Percentiles rank a stretch among this genome's conserved stretches.
These are phyloP conservation scores for Cryptococcus maquisensis DNA, from an alignment of 1,284 basidiomycete species.

Conservation along the genomic window DNA sequence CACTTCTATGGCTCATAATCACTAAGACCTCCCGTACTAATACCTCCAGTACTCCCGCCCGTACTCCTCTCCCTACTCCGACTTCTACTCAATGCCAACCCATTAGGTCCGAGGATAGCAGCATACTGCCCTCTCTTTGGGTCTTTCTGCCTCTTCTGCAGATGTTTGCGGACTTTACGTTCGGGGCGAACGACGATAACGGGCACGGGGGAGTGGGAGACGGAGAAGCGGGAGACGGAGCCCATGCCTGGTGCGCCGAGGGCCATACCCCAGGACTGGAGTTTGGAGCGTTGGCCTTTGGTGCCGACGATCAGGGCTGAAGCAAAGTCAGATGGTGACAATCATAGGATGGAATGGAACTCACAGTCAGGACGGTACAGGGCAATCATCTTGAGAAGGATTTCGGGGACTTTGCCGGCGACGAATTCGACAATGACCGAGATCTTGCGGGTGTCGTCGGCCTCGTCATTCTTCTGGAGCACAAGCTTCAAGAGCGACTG, in stretches of 20 bases:
- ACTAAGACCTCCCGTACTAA: conserved; percentile 3
- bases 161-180: conserved; percentile 74
- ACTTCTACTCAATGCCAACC: conserved; percentile 33
- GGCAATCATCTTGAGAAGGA: conserved; percentile 86
- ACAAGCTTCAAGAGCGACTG: conserved; percentile 74
- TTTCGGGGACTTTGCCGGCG: conserved; percentile 81
- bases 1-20: not conserved
- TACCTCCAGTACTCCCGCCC: conserved; percentile 9
- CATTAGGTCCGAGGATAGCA: conserved; percentile 42
- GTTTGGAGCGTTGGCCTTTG: conserved; percentile 63
- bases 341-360: conserved; percentile 7
- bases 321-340: conserved; percentile 5
- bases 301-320: conserved; percentile 81
- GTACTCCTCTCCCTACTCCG: conserved; percentile 35
- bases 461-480: conserved; percentile 74
- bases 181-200: conserved; percentile 88
- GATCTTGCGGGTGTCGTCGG: conserved; percentile 76
- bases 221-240: conserved; percentile 61
- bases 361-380: conserved; percentile 85
- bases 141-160: conserved; percentile 74
- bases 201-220: conserved; percentile 84
- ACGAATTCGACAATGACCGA: conserved; percentile 93
- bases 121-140: conserved; percentile 74
- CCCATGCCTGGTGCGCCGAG: conserved; percentile 56
- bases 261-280: conserved; percentile 58